phyloP scores from a whole-genome alignment of 2,329 filamentous ascomycete genomes.

The Apiospora pterosperma region DNA sequence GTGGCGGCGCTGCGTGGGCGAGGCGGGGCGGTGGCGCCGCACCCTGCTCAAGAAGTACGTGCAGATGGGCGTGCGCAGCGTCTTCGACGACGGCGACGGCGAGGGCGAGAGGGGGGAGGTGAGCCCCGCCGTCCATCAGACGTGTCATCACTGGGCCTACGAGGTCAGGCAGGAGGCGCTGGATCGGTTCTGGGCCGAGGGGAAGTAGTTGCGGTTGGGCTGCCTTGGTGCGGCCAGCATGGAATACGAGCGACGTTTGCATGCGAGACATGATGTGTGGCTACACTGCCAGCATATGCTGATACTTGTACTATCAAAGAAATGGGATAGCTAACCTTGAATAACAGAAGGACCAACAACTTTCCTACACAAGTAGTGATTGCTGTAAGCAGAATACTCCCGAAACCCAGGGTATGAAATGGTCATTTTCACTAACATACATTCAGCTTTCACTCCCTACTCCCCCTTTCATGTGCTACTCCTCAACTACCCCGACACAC shows the following conservation, averaged over 20 bases:
- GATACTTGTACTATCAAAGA: neutral
- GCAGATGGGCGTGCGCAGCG: conserved; percentile 33
- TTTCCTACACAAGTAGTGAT: neutral
- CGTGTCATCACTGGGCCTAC: conserved; percentile 54
- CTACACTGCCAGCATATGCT: neutral
- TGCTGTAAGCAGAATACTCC: neutral
- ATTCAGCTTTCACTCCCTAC: neutral
- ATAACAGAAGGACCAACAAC: neutral
- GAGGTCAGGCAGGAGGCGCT: conserved; percentile 47
- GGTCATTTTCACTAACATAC: neutral
- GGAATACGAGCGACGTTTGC: neutral
- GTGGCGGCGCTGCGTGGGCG: conserved; percentile 51
- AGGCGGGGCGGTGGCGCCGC: conserved; percentile 47
- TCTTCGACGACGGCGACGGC: conserved; percentile 42
- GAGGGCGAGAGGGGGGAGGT: conserved; percentile 38
- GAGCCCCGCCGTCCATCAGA: conserved; percentile 54
- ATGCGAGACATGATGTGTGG: no score
- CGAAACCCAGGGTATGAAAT: neutral
- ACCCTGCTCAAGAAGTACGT: conserved; percentile 50
- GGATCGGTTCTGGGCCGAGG: conserved; percentile 41
- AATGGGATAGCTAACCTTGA: no score
- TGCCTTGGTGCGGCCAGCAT: neutral
- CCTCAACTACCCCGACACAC: neutral
- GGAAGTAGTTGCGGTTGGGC: neutral
- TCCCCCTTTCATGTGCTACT: neutral